phyloP scores from a whole-genome alignment of 2,329 filamentous ascomycete genomes.

The Xylariales sp. region DNA sequence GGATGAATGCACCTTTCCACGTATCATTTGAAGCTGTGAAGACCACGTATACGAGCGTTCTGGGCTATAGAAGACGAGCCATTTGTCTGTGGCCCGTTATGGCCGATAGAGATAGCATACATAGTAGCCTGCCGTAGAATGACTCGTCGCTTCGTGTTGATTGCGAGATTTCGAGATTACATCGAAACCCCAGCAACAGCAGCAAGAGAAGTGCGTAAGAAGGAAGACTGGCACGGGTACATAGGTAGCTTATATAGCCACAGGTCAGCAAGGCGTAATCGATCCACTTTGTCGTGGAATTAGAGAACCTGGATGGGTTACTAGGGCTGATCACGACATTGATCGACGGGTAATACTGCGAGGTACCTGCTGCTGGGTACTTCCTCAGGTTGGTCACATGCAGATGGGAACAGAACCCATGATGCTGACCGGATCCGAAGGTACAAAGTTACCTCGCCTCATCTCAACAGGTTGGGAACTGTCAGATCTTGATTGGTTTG shows the following conservation, averaged over 20 bases:
- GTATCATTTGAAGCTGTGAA: constrained; percentile 2
- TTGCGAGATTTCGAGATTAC: neutral
- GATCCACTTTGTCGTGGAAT: constrained; percentile 1
- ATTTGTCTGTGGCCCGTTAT: neutral
- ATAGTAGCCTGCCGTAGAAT: neutral
- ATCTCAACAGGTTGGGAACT: too few species aligned
- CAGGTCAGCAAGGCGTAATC: neutral
- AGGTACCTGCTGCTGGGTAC: neutral
- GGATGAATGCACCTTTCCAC: constrained; percentile 25
- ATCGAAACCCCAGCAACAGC: neutral
- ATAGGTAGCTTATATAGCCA: constrained; percentile 19
- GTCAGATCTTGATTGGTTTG: too few species aligned
- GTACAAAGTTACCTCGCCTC: too few species aligned
- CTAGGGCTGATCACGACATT: neutral
- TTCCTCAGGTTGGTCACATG: constrained; percentile 10
- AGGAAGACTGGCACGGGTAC: too few species aligned
- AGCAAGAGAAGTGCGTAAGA: neutral
- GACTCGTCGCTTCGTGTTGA: too few species aligned
- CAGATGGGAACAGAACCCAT: neutral
- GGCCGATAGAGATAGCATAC: neutral
- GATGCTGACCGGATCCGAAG: neutral
- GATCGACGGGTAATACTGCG: neutral
- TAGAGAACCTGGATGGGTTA: constrained; percentile 31
- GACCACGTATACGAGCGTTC: neutral
- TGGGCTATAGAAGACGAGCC: neutral